phyloP scores from a whole-genome alignment of 1,284 basidiomycete genomes.

The Ustilago lituana region DNA sequence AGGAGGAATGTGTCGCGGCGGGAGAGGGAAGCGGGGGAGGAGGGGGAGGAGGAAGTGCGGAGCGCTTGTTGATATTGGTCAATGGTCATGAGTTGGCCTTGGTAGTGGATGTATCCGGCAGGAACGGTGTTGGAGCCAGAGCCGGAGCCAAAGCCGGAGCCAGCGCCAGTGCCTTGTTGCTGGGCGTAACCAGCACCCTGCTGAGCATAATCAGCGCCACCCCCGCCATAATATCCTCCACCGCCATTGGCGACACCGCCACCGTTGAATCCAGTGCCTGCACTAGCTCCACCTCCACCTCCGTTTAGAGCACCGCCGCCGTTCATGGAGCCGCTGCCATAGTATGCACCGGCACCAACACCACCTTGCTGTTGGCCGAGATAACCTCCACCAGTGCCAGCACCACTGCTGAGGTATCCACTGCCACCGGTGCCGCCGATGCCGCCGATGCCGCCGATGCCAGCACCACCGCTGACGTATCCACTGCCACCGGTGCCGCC shows the following conservation, averaged over 20 bases:
- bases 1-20: slow-evolving; percentile 3
- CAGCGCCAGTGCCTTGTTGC: too few species aligned
- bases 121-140: slow-evolving; percentile 1
- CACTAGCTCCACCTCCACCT: background rate
- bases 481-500: background rate
- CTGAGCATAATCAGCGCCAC: background rate
- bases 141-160: too few species aligned
- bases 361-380: background rate
- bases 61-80: slow-evolving; percentile 27
- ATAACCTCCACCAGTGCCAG: slow-evolving; percentile 1
- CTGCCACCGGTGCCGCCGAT: background rate
- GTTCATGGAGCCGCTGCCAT: background rate
- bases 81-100: slow-evolving; percentile 32
- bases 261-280: background rate
- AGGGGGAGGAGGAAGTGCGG: background rate
- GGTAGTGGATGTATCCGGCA: slow-evolving; percentile 30
- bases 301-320: slow-evolving; percentile 1
- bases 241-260: background rate
- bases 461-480: background rate
- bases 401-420: background rate
- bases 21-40: slow-evolving; percentile 8
- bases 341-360: background rate
- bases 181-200: background rate
- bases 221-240: slow-evolving; percentile 1
- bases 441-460: background rate